These are phyloP conservation scores for Talaromyces verruculosus DNA, from an alignment of 2,329 filamentous ascomycete species.

Conservation along the genomic window DNA sequence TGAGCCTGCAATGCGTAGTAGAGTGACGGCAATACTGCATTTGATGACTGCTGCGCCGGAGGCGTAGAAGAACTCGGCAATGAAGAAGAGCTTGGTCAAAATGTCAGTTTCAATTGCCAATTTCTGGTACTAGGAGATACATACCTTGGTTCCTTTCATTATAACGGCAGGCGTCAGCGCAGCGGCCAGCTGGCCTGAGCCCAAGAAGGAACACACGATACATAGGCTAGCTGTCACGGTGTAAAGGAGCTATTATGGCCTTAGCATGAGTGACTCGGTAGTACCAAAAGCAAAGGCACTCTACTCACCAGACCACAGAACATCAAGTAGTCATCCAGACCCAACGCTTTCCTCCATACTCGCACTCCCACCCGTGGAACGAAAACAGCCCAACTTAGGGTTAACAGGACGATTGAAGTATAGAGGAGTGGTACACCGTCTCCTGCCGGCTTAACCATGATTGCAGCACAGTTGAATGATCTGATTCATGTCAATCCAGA, in stretches of 20 bases:
- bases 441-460: conserved; percentile 15
- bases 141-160: conserved; percentile 15
- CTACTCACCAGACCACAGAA: not conserved
- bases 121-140: not conserved
- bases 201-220: conserved; percentile 12
- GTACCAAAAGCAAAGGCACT: not conserved
- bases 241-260: not conserved
- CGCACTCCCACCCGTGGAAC: conserved; percentile 1
- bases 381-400: conserved; percentile 7
- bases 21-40: conserved; percentile 14
- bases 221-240: conserved; percentile 7
- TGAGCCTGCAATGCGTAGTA: conserved; percentile 15
- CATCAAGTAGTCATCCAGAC: conserved; percentile 14
- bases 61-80: conserved; percentile 18
- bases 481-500: not conserved
- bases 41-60: conserved; percentile 12
- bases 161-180: not conserved
- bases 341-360: conserved; percentile 13
- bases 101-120: not conserved
- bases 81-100: conserved; percentile 12
- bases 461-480: not conserved
- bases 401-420: conserved; percentile 10
- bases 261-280: not conserved
- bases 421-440: conserved; percentile 12
- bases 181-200: conserved; percentile 9